These are phyloP conservation scores for Sporisorium graminicola DNA, from an alignment of 1,284 basidiomycete genomes.

Conservation along the genomic window DNA sequence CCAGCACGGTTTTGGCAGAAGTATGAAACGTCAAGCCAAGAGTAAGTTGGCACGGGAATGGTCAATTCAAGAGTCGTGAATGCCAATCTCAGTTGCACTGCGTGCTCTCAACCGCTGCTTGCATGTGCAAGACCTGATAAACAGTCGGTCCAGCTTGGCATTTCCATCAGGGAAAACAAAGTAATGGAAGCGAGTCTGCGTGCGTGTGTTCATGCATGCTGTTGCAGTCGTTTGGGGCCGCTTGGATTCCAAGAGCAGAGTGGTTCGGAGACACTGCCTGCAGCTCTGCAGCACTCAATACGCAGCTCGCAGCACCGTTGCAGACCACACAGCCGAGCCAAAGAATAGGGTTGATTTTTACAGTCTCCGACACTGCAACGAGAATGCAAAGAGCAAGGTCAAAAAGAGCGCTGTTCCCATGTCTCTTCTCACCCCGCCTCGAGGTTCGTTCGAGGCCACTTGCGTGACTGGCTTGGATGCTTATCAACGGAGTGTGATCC, in stretches of 20 bases:
- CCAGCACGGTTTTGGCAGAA: too few relatives aligned
- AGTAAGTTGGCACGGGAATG: not conserved
- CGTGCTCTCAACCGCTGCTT: not conserved
- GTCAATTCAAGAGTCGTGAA: not conserved
- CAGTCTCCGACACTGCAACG: too few relatives aligned
- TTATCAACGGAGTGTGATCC: too few relatives aligned
- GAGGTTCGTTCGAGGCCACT: too few relatives aligned
- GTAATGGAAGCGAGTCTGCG: not conserved
- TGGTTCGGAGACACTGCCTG: not conserved
- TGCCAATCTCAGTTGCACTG: not conserved
- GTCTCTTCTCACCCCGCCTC: too few relatives aligned
- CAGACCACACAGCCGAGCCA: too few relatives aligned
- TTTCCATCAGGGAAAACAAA: not conserved
- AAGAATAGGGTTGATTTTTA: too few relatives aligned
- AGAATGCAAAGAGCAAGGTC: too few relatives aligned
- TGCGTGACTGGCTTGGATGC: too few relatives aligned
- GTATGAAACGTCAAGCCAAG: not conserved
- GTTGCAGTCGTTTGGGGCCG: not conserved
- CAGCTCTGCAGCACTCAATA: not conserved
- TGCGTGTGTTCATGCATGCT: not conserved
- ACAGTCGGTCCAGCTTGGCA: slow-evolving; percentile 1
- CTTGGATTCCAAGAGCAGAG: slow-evolving; percentile 7
- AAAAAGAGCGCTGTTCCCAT: too few relatives aligned
- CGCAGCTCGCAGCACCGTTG: not conserved
- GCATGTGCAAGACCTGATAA: not conserved